Evolutionary conservation across 306 rosid species (phyloP), one percentile per base, ranked within the genome.

Genomic region (Amphicarpaea edgeworthii): DNA sequence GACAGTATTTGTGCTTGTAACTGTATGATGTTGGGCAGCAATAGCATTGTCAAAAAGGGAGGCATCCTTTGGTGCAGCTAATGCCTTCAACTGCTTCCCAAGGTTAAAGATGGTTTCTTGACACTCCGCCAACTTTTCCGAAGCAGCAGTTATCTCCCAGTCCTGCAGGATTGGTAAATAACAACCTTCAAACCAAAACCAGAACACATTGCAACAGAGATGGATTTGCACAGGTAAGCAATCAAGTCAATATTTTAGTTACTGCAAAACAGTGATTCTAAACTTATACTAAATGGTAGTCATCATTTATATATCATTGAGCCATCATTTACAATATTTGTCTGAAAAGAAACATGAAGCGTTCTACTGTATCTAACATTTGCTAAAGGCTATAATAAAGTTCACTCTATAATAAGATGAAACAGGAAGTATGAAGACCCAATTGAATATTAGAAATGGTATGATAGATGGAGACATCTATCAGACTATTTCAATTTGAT

Each of bases 81-180:
- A 53, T 51, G 96, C 93, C 86, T 94, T 94, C 82, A 94, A 83
- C 86, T 94, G 97, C 89, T 88, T 94, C 40, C 96, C 96, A 7
- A 94, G 97, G 87, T 86, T 84, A 55, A 90, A 81, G 83, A 94
- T 91, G 45, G 97, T 91, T 88, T 90, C 96, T 84, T 94, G 98
- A 85, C 98, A 94, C 79, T 94, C 98, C 4, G 97, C 97, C 83
- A 94, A 78, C 85, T 91, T 94, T 82, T 91, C 97, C 23, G 98
- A 88, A 75, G 97, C 98, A 46, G 91, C 83, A 76, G 93, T 86
- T 82, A 91, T 91, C 86, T 91, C 98, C 95, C 88, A 86, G 23
- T 87, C 96, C 98, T 91, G 87, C 80, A 85, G 70, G 71, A 70
- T 76, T 53, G 72, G 60, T 64, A 51, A 72, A n/a, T n/a, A n/a